Percentiles rank a stretch among this genome's conserved stretches.
These are phyloP conservation scores for Pseudogymnoascus sp. DNA, from an alignment of 2,329 filamentous ascomycete species.

Conservation along the genomic window DNA sequence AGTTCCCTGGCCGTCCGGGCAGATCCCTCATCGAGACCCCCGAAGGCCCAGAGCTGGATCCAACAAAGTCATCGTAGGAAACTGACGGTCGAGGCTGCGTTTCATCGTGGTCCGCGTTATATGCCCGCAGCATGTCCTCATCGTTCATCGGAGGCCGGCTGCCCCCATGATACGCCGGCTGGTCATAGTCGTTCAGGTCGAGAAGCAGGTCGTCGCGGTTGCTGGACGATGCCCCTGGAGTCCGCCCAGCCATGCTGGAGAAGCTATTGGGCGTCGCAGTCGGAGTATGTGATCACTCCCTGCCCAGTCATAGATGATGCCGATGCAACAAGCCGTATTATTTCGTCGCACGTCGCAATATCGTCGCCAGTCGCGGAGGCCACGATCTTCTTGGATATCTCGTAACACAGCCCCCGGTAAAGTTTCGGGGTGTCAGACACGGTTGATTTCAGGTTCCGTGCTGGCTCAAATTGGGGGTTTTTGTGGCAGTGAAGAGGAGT, in stretches of 20 bases:
- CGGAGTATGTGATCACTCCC: background rate
- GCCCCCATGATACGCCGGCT: slow-evolving; percentile 65
- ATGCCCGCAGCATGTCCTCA: slow-evolving; percentile 68
- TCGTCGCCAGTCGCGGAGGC: background rate
- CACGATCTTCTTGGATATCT: background rate
- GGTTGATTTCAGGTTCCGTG: background rate
- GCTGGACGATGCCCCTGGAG: slow-evolving; percentile 42
- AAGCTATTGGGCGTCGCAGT: slow-evolving; percentile 24
- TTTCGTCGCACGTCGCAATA: background rate
- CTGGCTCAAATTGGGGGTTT: background rate
- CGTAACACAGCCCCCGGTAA: background rate
- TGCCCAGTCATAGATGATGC: slow-evolving; percentile 8
- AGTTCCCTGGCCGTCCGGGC: slow-evolving; percentile 27
- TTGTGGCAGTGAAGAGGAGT: background rate
- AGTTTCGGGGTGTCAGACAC: slow-evolving; percentile 3
- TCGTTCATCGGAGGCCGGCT: slow-evolving; percentile 74
- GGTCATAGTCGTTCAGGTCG: slow-evolving; percentile 60
- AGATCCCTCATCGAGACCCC: slow-evolving; percentile 39
- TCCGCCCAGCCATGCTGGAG: slow-evolving; percentile 53
- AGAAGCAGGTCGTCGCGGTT: slow-evolving; percentile 55
- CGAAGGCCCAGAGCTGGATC: slow-evolving; percentile 44
- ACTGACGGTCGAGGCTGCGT: slow-evolving; percentile 69
- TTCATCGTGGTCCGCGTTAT: slow-evolving; percentile 54
- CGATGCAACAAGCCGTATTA: background rate
- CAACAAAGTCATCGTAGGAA: slow-evolving; percentile 93